phyloP scores from a whole-genome alignment of 1,284 basidiomycete species.

The Trametes sp. region DNA sequence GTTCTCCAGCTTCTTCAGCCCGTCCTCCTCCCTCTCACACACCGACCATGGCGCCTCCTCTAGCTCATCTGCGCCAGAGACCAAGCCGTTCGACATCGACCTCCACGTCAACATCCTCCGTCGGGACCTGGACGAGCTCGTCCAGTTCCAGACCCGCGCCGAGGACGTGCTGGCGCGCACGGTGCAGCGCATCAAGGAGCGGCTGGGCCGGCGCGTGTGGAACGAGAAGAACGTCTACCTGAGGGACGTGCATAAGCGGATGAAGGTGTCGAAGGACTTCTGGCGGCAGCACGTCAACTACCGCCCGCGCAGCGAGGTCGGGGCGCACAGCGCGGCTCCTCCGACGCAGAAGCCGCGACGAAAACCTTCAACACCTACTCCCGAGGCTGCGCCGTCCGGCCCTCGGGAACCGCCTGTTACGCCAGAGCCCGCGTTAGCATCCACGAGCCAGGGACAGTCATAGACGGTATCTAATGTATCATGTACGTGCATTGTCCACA shows the following conservation, averaged over 20 bases:
- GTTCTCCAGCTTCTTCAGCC: constrained; percentile 35
- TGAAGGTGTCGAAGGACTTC: constrained; percentile 40
- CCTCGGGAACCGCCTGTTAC: background rate
- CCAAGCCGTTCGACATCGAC: constrained; percentile 56
- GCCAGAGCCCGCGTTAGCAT: background rate
- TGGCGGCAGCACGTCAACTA: constrained; percentile 49
- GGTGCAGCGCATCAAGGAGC: constrained; percentile 68
- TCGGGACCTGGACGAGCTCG: constrained; percentile 59
- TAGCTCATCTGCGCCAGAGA: constrained; percentile 23
- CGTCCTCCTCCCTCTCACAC: constrained; percentile 27
- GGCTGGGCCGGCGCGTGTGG: constrained; percentile 76
- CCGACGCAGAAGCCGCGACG: background rate
- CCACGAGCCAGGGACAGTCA: constrained; percentile 8
- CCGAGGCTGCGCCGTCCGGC: background rate
- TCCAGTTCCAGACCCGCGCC: constrained; percentile 50
- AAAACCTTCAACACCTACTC: background rate
- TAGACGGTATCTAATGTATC: constrained; percentile 24
- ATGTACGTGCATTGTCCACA: no score
- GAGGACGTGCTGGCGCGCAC: constrained; percentile 57
- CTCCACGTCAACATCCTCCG: constrained; percentile 62
- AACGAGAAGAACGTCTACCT: constrained; percentile 62
- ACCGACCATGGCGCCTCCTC: constrained; percentile 1
- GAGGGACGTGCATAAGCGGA: constrained; percentile 40
- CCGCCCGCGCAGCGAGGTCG: constrained; percentile 16
- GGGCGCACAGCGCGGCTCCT: background rate